phyloP scores from a whole-genome alignment of 768 basidiomycete species.

The Termitomyces sp. region DNA sequence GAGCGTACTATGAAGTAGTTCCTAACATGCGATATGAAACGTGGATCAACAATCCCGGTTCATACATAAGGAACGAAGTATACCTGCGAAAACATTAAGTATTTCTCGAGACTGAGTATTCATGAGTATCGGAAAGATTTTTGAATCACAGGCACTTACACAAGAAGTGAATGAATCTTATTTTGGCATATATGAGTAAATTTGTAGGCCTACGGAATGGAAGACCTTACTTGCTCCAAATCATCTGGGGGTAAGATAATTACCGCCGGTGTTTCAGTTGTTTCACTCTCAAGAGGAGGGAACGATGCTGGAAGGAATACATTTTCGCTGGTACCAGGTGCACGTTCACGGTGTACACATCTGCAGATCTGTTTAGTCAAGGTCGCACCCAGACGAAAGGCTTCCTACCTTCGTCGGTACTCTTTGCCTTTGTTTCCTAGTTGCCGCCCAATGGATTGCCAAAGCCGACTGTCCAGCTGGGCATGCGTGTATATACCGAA shows the following conservation, averaged over 20 bases:
- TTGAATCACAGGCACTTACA: conserved; percentile 30
- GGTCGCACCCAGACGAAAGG: not conserved
- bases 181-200: not conserved
- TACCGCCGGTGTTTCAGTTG: conserved; percentile 13
- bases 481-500: conserved; percentile 29
- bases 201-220: not conserved
- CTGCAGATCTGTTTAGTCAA: conserved; percentile 20
- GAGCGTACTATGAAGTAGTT: conserved; percentile 28
- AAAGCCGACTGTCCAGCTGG: conserved; percentile 31
- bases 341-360: conserved; percentile 38
- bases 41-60: not conserved
- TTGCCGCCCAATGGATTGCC: conserved; percentile 33
- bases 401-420: conserved; percentile 45
- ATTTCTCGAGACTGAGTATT: conserved; percentile 39
- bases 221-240: conserved; percentile 36
- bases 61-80: not conserved
- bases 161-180: conserved; percentile 55
- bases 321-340: conserved; percentile 29
- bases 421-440: conserved; percentile 39
- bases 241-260: conserved; percentile 39
- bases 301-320: conserved; percentile 52
- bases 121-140: not conserved
- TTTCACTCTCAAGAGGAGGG: conserved; percentile 28
- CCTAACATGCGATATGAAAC: conserved; percentile 9
- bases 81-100: conserved; percentile 36